Evolutionary conservation across 1,139 yeast species (phyloP).

Genomic region (Zhuliangozyma parablackwelliae): DNA sequence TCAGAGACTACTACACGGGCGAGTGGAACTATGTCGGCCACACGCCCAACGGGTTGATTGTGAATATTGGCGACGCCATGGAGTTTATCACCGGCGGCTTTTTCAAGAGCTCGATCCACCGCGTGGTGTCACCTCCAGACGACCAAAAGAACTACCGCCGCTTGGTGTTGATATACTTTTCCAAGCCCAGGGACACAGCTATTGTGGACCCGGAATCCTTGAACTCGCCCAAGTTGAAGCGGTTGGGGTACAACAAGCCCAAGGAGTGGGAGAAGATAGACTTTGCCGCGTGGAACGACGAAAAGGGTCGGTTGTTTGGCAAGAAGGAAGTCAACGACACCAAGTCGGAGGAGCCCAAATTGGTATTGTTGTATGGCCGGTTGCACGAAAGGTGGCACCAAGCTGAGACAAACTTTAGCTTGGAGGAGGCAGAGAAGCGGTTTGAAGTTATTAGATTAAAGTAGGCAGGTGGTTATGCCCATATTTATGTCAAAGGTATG

Average conservation of each 20-base stretch:
- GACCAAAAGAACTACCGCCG: slow-evolving; percentile 37
- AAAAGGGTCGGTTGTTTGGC: slow-evolving; percentile 39
- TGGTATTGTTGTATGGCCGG: slow-evolving; percentile 34
- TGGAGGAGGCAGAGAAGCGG: slow-evolving; percentile 15
- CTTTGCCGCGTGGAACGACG: slow-evolving; percentile 34
- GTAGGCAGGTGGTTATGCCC: neutral
- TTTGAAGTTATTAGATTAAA: slow-evolving; percentile 13
- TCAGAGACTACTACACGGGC: slow-evolving; percentile 41
- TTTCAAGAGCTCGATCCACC: slow-evolving; percentile 44
- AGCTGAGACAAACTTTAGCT: slow-evolving; percentile 13
- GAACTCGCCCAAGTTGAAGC: slow-evolving; percentile 30
- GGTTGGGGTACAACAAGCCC: slow-evolving; percentile 28
- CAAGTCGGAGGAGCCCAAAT: slow-evolving; percentile 34
- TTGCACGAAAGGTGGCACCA: slow-evolving; percentile 34
- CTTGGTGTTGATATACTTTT: slow-evolving; percentile 41
- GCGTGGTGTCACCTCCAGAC: slow-evolving; percentile 44
- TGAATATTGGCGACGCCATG: slow-evolving; percentile 47
- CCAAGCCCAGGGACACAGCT: slow-evolving; percentile 20
- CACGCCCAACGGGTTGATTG: slow-evolving; percentile 41
- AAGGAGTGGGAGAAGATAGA: slow-evolving; percentile 34
- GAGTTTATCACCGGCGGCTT: slow-evolving; percentile 48
- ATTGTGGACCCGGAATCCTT: slow-evolving; percentile 37
- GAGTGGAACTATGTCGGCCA: slow-evolving; percentile 48
- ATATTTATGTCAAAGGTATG: no score
- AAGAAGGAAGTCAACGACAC: slow-evolving; percentile 23